Conservation (phyloP, 345 rosid species). For the Aquilaria yunnanensis region DNA sequence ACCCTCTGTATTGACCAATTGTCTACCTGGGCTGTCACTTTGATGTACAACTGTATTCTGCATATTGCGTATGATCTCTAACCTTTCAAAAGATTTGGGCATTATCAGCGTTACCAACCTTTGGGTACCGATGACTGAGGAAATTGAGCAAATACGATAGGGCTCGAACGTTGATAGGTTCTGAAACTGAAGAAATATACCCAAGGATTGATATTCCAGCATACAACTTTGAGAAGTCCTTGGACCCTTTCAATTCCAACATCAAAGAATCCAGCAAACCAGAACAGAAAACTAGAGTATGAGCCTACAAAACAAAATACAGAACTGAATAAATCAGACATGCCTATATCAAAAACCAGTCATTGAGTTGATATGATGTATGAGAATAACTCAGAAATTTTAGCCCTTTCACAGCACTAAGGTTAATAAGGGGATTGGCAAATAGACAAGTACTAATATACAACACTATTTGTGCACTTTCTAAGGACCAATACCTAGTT, state of each 20-base stretch:
- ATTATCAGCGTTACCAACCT: conserved; percentile 31
- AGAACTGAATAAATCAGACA: conserved; percentile 5
- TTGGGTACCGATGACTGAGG: conserved; percentile 79
- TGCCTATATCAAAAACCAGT: too few relatives aligned
- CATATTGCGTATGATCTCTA: too few relatives aligned
- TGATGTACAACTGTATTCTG: not conserved
- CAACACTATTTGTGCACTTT: too few relatives aligned
- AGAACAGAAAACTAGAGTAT: conserved; percentile 40
- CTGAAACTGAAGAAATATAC: conserved; percentile 55
- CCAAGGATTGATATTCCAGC: conserved; percentile 77
- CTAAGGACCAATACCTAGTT: too few relatives aligned
- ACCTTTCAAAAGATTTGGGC: not conserved
- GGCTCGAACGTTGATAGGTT: conserved; percentile 45
- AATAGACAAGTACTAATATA: too few relatives aligned
- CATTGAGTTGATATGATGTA: too few relatives aligned
- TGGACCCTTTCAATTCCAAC: conserved; percentile 61
- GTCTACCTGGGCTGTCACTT: not conserved
- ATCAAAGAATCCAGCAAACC: conserved; percentile 63
- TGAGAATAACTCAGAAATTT: too few relatives aligned
- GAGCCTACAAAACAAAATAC: conserved; percentile 38
- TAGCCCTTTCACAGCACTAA: too few relatives aligned
- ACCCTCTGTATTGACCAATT: too few relatives aligned
- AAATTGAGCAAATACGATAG: conserved; percentile 59
- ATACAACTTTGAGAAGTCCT: conserved; percentile 68
- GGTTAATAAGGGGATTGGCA: too few relatives aligned